These are phyloP conservation scores for Naganishia sp. DNA, from an alignment of 1,284 basidiomycete genomes.

Conservation along the genomic window DNA sequence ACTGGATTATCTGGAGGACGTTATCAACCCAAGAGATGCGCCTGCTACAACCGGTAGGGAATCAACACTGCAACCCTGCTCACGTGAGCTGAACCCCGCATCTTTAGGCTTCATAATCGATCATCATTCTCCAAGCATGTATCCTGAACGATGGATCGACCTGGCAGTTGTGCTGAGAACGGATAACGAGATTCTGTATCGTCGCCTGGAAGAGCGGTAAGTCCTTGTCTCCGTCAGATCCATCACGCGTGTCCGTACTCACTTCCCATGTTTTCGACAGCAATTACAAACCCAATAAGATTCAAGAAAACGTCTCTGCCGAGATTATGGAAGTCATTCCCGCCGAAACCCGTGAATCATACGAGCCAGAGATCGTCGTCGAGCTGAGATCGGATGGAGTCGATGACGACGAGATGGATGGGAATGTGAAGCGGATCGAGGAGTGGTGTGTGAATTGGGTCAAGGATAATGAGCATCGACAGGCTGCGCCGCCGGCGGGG, in stretches of 20 bases:
- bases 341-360: constrained; percentile 84
- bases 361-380: constrained; percentile 80
- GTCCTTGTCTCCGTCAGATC: constrained; percentile 40
- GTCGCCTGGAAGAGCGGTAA: constrained; percentile 87
- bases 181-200: constrained; percentile 86
- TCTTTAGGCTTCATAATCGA: constrained; percentile 78
- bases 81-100: constrained; percentile 55
- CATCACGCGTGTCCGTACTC: background rate
- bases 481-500: constrained; percentile 41
- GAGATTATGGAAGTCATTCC: constrained; percentile 96
- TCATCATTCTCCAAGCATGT: constrained; percentile 94
- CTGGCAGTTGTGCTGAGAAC: constrained; percentile 93
- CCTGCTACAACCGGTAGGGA: constrained; percentile 47
- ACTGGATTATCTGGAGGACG: constrained; percentile 81
- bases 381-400: constrained; percentile 79
- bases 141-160: constrained; percentile 96
- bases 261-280: constrained; percentile 55
- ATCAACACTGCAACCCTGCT: background rate
- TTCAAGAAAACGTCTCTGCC: constrained; percentile 96
- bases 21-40: constrained; percentile 49
- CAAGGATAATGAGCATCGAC: constrained; percentile 59
- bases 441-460: constrained; percentile 82
- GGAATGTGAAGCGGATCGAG: constrained; percentile 79
- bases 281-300: constrained; percentile 85
- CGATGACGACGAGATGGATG: constrained; percentile 67